These are phyloP conservation scores for Candida pseudoglaebosa DNA, from an alignment of 805 yeast genomes.

Conservation along the genomic window DNA sequence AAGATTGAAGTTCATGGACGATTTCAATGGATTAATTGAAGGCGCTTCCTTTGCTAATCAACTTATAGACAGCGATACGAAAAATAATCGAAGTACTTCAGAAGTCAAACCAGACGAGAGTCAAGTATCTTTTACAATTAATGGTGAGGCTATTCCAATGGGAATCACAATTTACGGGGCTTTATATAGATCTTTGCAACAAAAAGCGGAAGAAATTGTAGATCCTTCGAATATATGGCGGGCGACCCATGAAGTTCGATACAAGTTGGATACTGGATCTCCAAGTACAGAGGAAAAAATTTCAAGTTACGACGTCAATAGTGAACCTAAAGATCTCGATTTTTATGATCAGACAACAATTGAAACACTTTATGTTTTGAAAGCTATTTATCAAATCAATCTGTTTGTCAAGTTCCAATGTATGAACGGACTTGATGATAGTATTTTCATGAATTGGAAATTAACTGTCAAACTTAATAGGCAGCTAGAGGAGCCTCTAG, in stretches of 20 bases:
- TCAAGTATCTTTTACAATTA: slow-evolving; percentile 52
- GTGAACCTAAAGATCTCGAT: slow-evolving; percentile 17
- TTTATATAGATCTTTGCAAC: slow-evolving; percentile 48
- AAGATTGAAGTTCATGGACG: slow-evolving; percentile 31
- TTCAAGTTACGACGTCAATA: slow-evolving; percentile 9
- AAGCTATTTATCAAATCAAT: slow-evolving; percentile 42
- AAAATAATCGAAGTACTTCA: slow-evolving; percentile 10
- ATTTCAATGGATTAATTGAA: slow-evolving; percentile 10
- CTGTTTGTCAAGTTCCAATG: slow-evolving; percentile 14
- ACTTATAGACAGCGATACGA: slow-evolving; percentile 11
- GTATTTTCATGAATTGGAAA: slow-evolving; percentile 66
- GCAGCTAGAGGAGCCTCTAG: slow-evolving; percentile 84
- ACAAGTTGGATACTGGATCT: slow-evolving; percentile 8
- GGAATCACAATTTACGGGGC: slow-evolving; percentile 79
- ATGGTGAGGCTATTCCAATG: slow-evolving; percentile 55
- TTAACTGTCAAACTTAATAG: slow-evolving; percentile 80
- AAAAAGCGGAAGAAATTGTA: slow-evolving; percentile 32
- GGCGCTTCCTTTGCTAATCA: slow-evolving; percentile 8
- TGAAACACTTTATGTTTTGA: slow-evolving; percentile 46
- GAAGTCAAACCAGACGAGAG: slow-evolving; percentile 6
- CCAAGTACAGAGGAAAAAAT: slow-evolving; percentile 9
- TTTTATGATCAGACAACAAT: slow-evolving; percentile 27
- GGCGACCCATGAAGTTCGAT: slow-evolving; percentile 36
- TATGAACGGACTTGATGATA: slow-evolving; percentile 19
- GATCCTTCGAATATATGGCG: slow-evolving; percentile 57